A percentile compares a stretch with the other conserved stretches of the same genome.
Conservation (phyloP, 2,329 filamentous ascomycete species). For the Cryphonectria naterciae region DNA sequence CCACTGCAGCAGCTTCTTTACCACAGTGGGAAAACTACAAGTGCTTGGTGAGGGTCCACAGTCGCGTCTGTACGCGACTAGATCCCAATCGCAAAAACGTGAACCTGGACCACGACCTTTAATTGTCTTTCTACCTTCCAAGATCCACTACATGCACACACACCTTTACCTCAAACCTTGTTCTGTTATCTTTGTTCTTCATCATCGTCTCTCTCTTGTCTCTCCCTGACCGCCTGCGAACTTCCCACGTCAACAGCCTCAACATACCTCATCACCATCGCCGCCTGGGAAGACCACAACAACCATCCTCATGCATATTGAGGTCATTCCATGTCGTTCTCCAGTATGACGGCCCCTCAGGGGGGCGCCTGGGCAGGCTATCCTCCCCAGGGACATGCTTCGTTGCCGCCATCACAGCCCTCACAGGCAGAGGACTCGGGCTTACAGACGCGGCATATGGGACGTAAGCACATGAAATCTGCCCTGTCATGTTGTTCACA, state of each 20-base stretch:
- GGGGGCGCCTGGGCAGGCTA: constrained; percentile 27
- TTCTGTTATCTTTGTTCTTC: constrained; percentile 2
- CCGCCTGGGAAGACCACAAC: background rate
- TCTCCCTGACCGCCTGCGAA: background rate
- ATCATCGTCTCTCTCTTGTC: constrained; percentile 1
- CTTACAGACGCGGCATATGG: constrained; percentile 66
- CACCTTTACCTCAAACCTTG: background rate
- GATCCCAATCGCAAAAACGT: constrained; percentile 26
- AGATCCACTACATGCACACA: background rate
- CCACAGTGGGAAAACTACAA: constrained; percentile 20
- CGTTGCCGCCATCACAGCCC: constrained; percentile 21
- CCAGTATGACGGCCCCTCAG: constrained; percentile 34
- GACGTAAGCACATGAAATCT: constrained; percentile 56
- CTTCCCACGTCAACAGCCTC: background rate
- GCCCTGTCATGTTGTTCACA: constrained; percentile 24
- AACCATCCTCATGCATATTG: constrained; percentile 19
- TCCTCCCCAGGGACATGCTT: constrained; percentile 35
- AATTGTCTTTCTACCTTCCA: constrained; percentile 21
- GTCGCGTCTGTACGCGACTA: constrained; percentile 24
- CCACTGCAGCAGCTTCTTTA: background rate
- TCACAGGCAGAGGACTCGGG: constrained; percentile 49
- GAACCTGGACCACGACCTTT: constrained; percentile 23
- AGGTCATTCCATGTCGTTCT: constrained; percentile 25
- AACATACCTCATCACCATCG: constrained; percentile 9
- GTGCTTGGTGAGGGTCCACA: constrained; percentile 20